Evolutionary conservation across 129 eudicot genomes (phyloP).

Genomic region (Artemisia tridentata): DNA sequence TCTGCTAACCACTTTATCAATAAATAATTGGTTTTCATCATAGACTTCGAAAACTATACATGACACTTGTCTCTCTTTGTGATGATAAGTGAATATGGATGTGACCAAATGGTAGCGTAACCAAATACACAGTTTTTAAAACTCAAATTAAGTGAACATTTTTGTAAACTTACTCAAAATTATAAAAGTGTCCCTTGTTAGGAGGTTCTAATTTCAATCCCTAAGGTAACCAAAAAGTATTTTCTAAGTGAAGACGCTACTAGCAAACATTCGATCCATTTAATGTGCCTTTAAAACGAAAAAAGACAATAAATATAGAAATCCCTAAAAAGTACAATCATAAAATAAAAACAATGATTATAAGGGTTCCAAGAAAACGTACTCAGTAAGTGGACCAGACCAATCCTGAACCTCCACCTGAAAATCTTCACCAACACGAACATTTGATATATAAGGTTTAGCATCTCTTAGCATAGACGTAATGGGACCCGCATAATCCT

Average conservation of each 20-base stretch:
- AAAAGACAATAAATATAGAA: too few relatives aligned
- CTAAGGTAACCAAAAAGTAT: too few relatives aligned
- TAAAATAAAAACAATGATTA: neutral
- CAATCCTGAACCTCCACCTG: slow-evolving; percentile 85
- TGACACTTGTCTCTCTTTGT: slow-evolving; percentile 8
- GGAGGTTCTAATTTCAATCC: neutral
- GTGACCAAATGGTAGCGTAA: too few relatives aligned
- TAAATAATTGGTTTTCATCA: too few relatives aligned
- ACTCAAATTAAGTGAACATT: too few relatives aligned
- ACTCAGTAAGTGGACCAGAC: slow-evolving; percentile 58
- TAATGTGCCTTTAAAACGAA: too few relatives aligned
- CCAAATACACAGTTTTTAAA: too few relatives aligned
- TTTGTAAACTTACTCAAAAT: too few relatives aligned
- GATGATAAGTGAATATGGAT: slow-evolving; percentile 4
- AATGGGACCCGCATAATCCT: slow-evolving; percentile 49
- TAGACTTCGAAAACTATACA: neutral
- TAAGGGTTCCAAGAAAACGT: slow-evolving; percentile 30
- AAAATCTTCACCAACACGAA: slow-evolving; percentile 77
- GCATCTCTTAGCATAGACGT: slow-evolving; percentile 46
- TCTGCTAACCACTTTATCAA: too few relatives aligned
- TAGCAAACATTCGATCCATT: too few relatives aligned
- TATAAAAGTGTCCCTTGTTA: neutral
- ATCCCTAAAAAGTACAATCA: too few relatives aligned
- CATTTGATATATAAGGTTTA: slow-evolving; percentile 46
- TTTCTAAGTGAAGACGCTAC: too few relatives aligned